Conservation (phyloP, 805 yeast species). For the Naumovozyma baii region DNA sequence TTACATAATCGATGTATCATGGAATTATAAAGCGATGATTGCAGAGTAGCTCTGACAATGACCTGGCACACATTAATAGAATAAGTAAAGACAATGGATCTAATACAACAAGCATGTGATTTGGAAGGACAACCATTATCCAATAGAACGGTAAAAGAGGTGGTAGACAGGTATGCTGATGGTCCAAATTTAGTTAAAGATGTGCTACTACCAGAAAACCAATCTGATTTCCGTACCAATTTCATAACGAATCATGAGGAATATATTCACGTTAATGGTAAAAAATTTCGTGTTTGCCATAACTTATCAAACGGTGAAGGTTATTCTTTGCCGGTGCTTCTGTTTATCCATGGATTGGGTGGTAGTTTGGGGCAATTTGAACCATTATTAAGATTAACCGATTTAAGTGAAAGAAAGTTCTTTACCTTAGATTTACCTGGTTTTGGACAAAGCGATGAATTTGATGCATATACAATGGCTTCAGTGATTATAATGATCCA, state of each 20-base stretch:
- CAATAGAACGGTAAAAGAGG: conserved; percentile 10
- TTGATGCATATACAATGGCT: conserved; percentile 15
- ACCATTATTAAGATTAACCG: conserved; percentile 47
- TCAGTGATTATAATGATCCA: conserved; percentile 5
- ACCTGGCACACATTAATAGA: too few species aligned
- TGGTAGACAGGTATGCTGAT: conserved; percentile 11
- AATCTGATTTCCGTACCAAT: conserved; percentile 16
- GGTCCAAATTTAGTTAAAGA: conserved; percentile 7
- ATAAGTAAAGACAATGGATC: too few species aligned
- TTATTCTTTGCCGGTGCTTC: conserved; percentile 34
- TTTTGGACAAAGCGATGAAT: conserved; percentile 47
- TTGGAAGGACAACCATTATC: conserved; percentile 17
- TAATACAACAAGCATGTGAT: conserved; percentile 6
- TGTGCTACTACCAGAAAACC: conserved; percentile 7
- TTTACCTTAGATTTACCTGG: conserved; percentile 81
- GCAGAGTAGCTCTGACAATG: too few species aligned
- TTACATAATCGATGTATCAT: too few species aligned
- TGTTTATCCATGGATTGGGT: conserved; percentile 82
- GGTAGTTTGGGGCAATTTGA: conserved; percentile 85
- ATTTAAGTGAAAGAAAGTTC: conserved; percentile 53
- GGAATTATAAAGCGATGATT: too few species aligned
- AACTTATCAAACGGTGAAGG: conserved; percentile 8
- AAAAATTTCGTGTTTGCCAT: conserved; percentile 18
- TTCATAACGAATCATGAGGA: conserved; percentile 15
- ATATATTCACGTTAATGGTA: conserved; percentile 1